phyloP scores from a whole-genome alignment of 148 eudicot genomes.

The Oxyria digyna region DNA sequence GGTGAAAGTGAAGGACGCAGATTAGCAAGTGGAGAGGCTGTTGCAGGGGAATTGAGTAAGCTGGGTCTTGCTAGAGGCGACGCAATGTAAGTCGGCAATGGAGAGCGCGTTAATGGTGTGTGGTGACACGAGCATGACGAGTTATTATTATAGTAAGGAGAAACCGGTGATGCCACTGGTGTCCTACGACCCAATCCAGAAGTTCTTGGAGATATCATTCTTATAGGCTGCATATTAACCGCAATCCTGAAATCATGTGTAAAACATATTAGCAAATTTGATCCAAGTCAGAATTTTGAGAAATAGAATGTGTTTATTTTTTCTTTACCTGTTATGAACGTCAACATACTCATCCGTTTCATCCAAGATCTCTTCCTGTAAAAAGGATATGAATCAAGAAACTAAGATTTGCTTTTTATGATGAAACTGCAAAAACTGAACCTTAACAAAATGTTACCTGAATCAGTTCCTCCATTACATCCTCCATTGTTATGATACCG shows the following conservation, averaged over 20 bases:
- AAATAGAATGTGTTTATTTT: not conserved
- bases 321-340: slow-evolving; percentile 49
- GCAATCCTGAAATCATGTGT: slow-evolving; percentile 30
- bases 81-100: slow-evolving; percentile 33
- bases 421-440: not conserved
- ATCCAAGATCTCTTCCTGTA: slow-evolving; percentile 60
- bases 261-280: not conserved
- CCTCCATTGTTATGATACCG: slow-evolving; percentile 87
- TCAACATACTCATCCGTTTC: slow-evolving; percentile 75
- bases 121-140: slow-evolving; percentile 20
- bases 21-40: not conserved
- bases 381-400: not conserved
- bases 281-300: not conserved
- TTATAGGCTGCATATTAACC: slow-evolving; percentile 44
- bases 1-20: slow-evolving; percentile 3
- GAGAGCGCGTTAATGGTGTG: slow-evolving; percentile 33
- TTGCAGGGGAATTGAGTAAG: slow-evolving; percentile 37
- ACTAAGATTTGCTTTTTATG: too few species aligned
- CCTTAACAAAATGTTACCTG: slow-evolving; percentile 29
- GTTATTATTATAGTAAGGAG: slow-evolving; percentile 31
- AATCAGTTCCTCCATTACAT: slow-evolving; percentile 64
- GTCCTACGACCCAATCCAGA: slow-evolving; percentile 24
- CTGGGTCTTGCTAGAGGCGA: slow-evolving; percentile 45
- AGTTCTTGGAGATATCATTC: slow-evolving; percentile 35
- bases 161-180: slow-evolving; percentile 36